phyloP scores from a whole-genome alignment of 371 early-diverging fungal species.

The Mucor mucedo region DNA sequence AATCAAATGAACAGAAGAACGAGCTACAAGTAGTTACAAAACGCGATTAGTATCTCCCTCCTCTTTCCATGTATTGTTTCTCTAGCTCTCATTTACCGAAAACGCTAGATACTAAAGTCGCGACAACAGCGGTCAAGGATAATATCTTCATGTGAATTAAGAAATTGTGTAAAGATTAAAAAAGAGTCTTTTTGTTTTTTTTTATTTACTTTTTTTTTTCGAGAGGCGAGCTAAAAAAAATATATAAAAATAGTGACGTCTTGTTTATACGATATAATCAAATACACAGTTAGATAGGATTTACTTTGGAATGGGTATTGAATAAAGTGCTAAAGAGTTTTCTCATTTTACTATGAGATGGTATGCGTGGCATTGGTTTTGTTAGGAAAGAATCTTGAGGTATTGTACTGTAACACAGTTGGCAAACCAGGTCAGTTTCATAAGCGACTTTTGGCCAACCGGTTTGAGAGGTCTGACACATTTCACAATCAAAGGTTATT shows the following conservation, averaged over 20 bases:
- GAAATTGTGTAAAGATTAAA: background rate
- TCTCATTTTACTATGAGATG: conserved; percentile 10
- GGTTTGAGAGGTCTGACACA: conserved; percentile 20
- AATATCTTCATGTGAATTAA: conserved; percentile 25
- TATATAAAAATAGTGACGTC: background rate
- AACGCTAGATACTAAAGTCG: conserved; percentile 27
- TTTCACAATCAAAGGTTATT: conserved; percentile 27
- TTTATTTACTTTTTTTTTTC: no score
- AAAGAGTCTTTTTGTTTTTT: background rate
- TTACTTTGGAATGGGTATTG: conserved; percentile 5
- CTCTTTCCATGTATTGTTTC: no score
- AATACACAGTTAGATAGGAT: background rate
- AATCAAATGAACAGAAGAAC: conserved; percentile 30
- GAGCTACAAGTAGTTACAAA: conserved; percentile 19
- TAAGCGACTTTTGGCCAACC: conserved; percentile 21
- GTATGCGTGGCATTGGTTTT: background rate
- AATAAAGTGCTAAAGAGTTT: conserved; percentile 10
- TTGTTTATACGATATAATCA: background rate
- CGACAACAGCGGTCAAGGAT: conserved; percentile 31
- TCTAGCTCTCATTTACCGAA: conserved; percentile 13
- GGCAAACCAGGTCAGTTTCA: conserved; percentile 13
- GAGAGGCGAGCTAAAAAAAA: background rate
- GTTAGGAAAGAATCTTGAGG: background rate
- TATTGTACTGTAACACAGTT: conserved; percentile 12
- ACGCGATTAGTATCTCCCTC: background rate